Percentiles rank a stretch among this genome's conserved stretches.
Conservation (phyloP, 345 rosid species). For the Acer saccharum region DNA sequence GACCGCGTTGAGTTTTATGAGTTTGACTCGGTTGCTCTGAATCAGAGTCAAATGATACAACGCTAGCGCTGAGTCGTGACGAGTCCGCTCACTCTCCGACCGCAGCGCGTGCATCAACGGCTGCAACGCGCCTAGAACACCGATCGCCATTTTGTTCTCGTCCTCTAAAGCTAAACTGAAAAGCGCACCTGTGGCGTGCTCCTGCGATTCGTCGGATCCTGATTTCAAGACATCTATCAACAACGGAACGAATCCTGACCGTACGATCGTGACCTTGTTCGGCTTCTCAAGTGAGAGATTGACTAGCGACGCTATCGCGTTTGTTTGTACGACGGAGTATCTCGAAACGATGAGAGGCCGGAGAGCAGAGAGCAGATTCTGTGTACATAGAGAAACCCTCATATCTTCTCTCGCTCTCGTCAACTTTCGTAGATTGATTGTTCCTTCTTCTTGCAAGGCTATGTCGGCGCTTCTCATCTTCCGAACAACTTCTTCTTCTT, state of each 20-base stretch:
- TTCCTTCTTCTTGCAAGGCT: slow-evolving; percentile 64
- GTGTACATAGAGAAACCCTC: slow-evolving; percentile 59
- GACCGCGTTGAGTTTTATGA: slow-evolving; percentile 69
- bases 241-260: slow-evolving; percentile 71
- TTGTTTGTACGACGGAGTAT: slow-evolving; percentile 63
- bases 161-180: slow-evolving; percentile 82
- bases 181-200: slow-evolving; percentile 79
- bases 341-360: slow-evolving; percentile 55
- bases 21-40: slow-evolving; percentile 59
- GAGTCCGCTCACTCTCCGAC: slow-evolving; percentile 58
- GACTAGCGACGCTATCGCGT: slow-evolving; percentile 71
- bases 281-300: slow-evolving; percentile 69
- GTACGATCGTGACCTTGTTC: slow-evolving; percentile 66
- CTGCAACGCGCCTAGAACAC: slow-evolving; percentile 79
- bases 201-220: slow-evolving; percentile 69
- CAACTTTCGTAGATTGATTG: slow-evolving; percentile 52
- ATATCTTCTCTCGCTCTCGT: slow-evolving; percentile 58
- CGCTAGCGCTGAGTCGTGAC: slow-evolving; percentile 76
- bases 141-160: slow-evolving; percentile 80
- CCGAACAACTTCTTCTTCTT: slow-evolving; percentile 53
- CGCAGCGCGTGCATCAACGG: slow-evolving; percentile 70
- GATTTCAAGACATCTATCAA: slow-evolving; percentile 67
- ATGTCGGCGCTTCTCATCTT: slow-evolving; percentile 56
- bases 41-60: slow-evolving; percentile 69
- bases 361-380: slow-evolving; percentile 50